Base-by-base conservation (phyloP, 2,329 filamentous ascomycete genomes). In the Chaetomiaceae sp. region DNA sequence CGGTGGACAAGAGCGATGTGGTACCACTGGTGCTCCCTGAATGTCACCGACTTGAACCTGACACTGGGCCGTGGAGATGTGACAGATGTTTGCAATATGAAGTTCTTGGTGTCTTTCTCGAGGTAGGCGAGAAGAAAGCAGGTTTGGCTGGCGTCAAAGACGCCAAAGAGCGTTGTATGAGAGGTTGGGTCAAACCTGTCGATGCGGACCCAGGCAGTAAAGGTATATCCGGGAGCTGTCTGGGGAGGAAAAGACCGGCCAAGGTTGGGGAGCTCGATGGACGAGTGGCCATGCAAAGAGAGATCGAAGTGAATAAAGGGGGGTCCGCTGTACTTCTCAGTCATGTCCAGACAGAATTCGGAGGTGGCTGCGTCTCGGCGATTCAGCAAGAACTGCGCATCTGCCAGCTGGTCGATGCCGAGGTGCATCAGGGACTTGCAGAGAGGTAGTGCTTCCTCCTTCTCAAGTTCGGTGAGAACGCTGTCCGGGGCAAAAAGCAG, bases 11-110 rank as follows among this genome's bases (percentile, higher is more conserved):
- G 74, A 39, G 87, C 89, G 63, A 99, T 82, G 69, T 99, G 94
- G 69, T 99, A 99, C 94, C 94, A 99, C 62, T 76, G 79, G 51
- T 84, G 81, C 58, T 88, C 79, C 62, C 84, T 76, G 65, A 99
- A 97, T 0, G 79, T 75, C 11, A 85, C 82, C 2, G 87, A 87
- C 68, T 94, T 95, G 77, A 99, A 99, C 52, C 94, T 84, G 43
- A 99, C 89, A 69, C 92, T 97, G 3, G 94, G 92, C 54, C 88
- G 83, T 48, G 84, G 79, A 8, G 91, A 91, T 48, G 84, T 89
- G 56, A 97, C 88, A 17, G 94, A 96, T 7, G 95, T 97, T 71
- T 99, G 94, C 6, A 99, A 75, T 61, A 99, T 99, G 61, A 99
- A 88, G 70, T 96, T 94, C 56, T 82, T 88, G 2, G 90, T 95